Evolutionary conservation across 2,329 filamentous ascomycete species (phyloP), one percentile per base, ranked within the genome.

Genomic region (Penicillium italicum): DNA sequence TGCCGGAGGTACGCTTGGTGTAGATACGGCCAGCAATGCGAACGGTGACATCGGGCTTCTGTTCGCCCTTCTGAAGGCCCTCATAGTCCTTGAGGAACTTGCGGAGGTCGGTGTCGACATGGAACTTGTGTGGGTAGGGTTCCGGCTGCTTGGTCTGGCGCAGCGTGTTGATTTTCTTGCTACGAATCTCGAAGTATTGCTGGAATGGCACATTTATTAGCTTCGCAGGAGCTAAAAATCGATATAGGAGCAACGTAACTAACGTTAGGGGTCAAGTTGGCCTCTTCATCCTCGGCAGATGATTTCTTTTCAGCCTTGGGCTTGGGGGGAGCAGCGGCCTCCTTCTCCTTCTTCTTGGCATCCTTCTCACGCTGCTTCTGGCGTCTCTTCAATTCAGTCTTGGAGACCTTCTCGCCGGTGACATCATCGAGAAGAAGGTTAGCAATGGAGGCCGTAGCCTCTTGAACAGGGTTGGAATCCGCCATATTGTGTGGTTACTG

Each of bases 171-270:
- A 96, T 86, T 64, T 83, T 83, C 65, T 90, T 85, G 69, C 88
- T 95, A 61, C 94, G 89, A 72, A 97, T 95, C 79, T 99, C 94
- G 73, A 96, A 97, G 81, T 97, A 99, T 87, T 90, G 87, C 85
- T 88, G 14, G 55, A 44, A 58, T 16, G 36, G 45, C 33, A 34
- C n/a, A 37, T 44, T 28, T 4, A 46, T 66, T 50, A 67, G 56
- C 50, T 36, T 38, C 20, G 10, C 20, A 7, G 10, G 12, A 3
- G 3, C 1, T 1, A 3, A 4, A 1, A n/a, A 26, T 31, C 12
- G 2, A 26, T 9, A 0, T 4, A 33, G 2, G 11, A 20, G 5
- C 14, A 26, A 28, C 14, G 36, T 37, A 7, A 79, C 81, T 71
- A 69, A 88, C 86, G 72, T 90, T 90, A 42, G 87, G 86, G 64